Percentiles rank a stretch among this genome's conserved stretches.
Evolutionary conservation across 1,284 basidiomycete species (phyloP).

Genomic region (Laetiporus sulphureus): DNA sequence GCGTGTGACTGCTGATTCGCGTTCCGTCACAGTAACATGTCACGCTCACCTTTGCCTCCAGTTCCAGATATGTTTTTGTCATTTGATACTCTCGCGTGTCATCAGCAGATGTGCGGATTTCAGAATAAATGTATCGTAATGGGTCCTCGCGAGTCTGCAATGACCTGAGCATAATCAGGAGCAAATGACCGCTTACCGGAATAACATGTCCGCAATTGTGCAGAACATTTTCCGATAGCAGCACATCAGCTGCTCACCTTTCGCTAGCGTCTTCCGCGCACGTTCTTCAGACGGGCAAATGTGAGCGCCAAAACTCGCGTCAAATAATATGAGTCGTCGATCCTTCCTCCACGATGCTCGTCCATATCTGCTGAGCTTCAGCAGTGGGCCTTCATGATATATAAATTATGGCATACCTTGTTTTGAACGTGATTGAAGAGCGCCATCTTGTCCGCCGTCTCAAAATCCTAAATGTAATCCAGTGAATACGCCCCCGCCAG

Average conservation of each 20-base stretch:
- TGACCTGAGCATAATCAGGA: too few species aligned
- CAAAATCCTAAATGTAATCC: constrained; percentile 98
- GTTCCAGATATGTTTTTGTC: too few species aligned
- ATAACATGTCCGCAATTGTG: too few species aligned
- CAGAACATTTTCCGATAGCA: constrained; percentile 99
- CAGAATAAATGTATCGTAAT: too few species aligned
- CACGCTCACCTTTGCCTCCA: too few species aligned
- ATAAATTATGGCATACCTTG: constrained; percentile 38
- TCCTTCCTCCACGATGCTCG: constrained; percentile 42
- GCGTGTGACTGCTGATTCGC: too few species aligned
- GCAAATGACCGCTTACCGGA: too few species aligned
- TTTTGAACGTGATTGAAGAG: constrained; percentile 70
- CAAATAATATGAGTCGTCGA: constrained; percentile 50
- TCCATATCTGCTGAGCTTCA: constrained; percentile 50
- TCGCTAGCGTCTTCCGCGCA: constrained; percentile 41
- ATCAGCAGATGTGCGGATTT: too few species aligned
- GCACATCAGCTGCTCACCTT: constrained; percentile 65
- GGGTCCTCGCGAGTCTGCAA: too few species aligned
- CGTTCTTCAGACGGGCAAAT: constrained; percentile 98
- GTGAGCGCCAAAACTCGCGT: constrained; percentile 86
- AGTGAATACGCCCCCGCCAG: too few species aligned
- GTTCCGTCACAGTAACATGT: too few species aligned
- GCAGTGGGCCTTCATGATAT: background rate
- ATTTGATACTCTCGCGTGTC: too few species aligned
- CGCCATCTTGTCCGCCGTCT: constrained; percentile 79